Evolutionary conservation across 2,329 filamentous ascomycete species (phyloP).

Genomic region (Ascomycota sp.): DNA sequence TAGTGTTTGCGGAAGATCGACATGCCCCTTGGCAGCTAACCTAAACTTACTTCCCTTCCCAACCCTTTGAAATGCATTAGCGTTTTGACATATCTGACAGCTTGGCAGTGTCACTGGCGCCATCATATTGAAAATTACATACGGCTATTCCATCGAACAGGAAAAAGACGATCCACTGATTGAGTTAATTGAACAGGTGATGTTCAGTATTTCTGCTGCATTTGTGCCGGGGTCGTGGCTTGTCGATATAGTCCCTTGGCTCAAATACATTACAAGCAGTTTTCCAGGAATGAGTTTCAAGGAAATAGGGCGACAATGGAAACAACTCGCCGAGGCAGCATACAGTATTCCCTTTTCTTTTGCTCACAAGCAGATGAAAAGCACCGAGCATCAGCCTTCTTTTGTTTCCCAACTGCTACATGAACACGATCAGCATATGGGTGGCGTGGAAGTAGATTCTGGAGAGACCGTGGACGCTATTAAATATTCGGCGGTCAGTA

Average conservation of each 20-base stretch:
- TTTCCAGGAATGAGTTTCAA: constrained; percentile 13
- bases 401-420: not conserved
- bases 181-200: constrained; percentile 9
- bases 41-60: not conserved
- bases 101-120: not conserved
- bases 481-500: constrained; percentile 1
- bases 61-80: not conserved
- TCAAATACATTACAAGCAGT: constrained; percentile 10
- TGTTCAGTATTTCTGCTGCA: constrained; percentile 9
- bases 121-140: constrained; percentile 3
- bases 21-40: too few species aligned
- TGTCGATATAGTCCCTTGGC: constrained; percentile 12
- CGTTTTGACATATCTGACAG: too few species aligned
- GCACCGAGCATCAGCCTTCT: not conserved
- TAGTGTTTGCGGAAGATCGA: not conserved
- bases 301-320: constrained; percentile 5
- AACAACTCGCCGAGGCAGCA: not conserved
- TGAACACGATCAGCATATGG: not conserved
- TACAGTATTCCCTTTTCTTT: not conserved
- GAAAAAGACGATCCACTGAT: constrained; percentile 11
- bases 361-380: not conserved
- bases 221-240: constrained; percentile 11
- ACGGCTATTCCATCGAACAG: constrained; percentile 13
- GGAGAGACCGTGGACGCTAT: constrained; percentile 1
- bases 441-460: not conserved